Percentiles rank a stretch among this genome's conserved stretches.
phyloP scores from a whole-genome alignment of 192 early-diverging fungal species.

The Coemansia sp. region DNA sequence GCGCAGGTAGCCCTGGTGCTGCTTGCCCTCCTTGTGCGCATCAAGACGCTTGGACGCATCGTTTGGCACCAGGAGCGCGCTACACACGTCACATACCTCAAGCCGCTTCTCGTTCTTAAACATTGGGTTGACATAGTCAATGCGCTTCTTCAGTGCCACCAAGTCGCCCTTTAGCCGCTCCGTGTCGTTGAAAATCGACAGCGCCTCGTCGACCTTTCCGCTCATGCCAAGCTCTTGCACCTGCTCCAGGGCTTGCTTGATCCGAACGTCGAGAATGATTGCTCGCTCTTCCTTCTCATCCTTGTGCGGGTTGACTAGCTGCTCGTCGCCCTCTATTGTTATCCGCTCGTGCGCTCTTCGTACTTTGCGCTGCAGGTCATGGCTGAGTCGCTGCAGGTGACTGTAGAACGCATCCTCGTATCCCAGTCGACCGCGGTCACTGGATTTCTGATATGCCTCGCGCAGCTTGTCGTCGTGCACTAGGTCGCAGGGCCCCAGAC shows the following conservation, averaged over 20 bases:
- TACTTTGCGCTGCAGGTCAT: conserved; percentile 75
- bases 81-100: conserved; percentile 84
- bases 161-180: conserved; percentile 72
- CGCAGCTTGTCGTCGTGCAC: conserved; percentile 84
- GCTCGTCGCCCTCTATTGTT: conserved; percentile 66
- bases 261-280: conserved; percentile 80
- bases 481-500: conserved; percentile 71
- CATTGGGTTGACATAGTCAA: conserved; percentile 62
- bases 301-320: conserved; percentile 64
- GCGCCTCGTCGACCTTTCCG: conserved; percentile 76
- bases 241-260: conserved; percentile 67
- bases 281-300: conserved; percentile 84
- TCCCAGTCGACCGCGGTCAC: conserved; percentile 69
- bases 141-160: conserved; percentile 58
- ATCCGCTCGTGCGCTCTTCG: conserved; percentile 70
- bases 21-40: conserved; percentile 83
- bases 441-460: conserved; percentile 60
- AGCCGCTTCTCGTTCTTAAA: conserved; percentile 74
- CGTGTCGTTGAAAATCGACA: conserved; percentile 62
- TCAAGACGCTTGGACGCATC: conserved; percentile 82
- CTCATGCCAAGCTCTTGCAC: conserved; percentile 75
- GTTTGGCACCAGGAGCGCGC: conserved; percentile 81
- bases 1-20: conserved; percentile 80
- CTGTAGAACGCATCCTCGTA: conserved; percentile 78
- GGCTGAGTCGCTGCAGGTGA: conserved; percentile 63